phyloP scores from a whole-genome alignment of 257 asterid genomes.

The Echites panduratus region DNA sequence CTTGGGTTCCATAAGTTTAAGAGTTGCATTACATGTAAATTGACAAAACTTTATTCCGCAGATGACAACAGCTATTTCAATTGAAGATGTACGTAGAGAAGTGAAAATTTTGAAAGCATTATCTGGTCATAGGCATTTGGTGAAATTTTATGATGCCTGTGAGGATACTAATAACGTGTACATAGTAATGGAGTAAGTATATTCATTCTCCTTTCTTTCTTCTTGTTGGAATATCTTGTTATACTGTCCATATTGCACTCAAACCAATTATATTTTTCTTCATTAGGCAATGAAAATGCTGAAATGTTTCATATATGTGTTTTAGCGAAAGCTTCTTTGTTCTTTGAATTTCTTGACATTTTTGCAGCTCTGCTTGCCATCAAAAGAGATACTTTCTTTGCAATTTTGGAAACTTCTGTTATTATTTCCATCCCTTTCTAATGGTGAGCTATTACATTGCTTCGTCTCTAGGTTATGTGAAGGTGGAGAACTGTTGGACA shows the following conservation, averaged over 20 bases:
- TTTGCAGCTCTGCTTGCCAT: neutral
- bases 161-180: constrained; percentile 89
- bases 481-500: constrained; percentile 95
- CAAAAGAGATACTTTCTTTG: neutral
- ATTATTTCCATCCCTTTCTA: neutral
- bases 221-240: neutral
- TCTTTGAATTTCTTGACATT: neutral
- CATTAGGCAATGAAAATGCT: neutral
- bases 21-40: neutral
- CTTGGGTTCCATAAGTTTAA: neutral
- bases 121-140: constrained; percentile 87
- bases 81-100: constrained; percentile 95
- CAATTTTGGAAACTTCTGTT: neutral
- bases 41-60: constrained; percentile 33
- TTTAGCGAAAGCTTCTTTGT: neutral
- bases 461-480: constrained; percentile 71
- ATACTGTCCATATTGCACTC: neutral
- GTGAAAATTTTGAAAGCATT: constrained; percentile 91
- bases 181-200: constrained; percentile 90
- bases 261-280: neutral
- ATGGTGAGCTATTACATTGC: constrained; percentile 20
- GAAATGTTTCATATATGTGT: neutral
- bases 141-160: constrained; percentile 85
- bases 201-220: constrained; percentile 21
- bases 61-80: constrained; percentile 94